Conservation (phyloP, 2,329 filamentous ascomycete species). For the Myriosclerotinia curreyana region DNA sequence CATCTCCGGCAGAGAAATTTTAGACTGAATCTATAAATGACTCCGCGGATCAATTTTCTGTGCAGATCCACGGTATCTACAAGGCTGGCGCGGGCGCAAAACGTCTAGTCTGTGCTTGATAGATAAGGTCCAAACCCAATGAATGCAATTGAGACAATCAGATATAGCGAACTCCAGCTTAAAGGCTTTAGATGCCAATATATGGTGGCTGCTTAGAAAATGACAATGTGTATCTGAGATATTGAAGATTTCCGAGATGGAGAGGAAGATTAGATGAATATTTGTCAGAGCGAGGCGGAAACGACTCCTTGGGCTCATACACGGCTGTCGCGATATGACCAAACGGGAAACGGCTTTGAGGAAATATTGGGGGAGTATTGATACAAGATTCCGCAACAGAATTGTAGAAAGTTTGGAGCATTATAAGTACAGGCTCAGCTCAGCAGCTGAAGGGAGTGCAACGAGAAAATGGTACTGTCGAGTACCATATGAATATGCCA, state of each 20-base stretch:
- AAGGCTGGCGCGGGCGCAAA: not conserved
- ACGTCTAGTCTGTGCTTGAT: not conserved
- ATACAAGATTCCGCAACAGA: not conserved
- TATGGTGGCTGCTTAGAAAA: not conserved
- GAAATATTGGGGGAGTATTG: not conserved
- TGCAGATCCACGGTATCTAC: not conserved
- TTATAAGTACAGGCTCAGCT: not conserved
- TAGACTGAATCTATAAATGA: not conserved
- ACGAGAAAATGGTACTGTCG: not conserved
- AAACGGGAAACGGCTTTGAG: not conserved
- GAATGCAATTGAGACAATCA: not conserved
- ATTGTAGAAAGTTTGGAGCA: not conserved
- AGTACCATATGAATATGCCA: too few relatives aligned
- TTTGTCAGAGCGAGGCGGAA: not conserved
- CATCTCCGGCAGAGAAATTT: constrained; percentile 13
- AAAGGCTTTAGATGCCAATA: not conserved
- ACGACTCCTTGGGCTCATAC: not conserved
- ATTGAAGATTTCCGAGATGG: not conserved
- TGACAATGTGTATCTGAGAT: constrained; percentile 7
- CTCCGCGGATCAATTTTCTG: not conserved
- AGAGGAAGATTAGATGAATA: not conserved
- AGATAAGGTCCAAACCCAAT: constrained; percentile 10
- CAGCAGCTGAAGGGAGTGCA: not conserved
- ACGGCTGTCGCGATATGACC: not conserved
- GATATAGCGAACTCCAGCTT: not conserved